Percentiles rank a stretch among this genome's conserved stretches.
phyloP scores from a whole-genome alignment of 495 filamentous ascomycete genomes.

The Aspergillus conjunctus region DNA sequence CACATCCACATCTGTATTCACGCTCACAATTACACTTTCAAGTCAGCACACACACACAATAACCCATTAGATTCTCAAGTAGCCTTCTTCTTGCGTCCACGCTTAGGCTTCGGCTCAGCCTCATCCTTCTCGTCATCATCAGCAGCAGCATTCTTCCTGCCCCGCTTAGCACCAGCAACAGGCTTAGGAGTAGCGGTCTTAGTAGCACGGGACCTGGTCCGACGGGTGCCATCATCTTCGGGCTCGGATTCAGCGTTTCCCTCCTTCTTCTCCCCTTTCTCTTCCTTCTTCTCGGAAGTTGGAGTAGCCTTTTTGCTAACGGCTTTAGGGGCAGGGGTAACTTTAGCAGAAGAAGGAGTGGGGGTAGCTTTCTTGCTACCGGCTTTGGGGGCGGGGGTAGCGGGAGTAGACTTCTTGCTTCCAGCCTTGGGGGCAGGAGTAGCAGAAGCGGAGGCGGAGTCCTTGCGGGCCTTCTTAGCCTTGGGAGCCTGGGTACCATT shows the following conservation, averaged over 20 bases:
- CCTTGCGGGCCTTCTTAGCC: slow-evolving; percentile 25
- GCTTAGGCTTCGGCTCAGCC: slow-evolving; percentile 32
- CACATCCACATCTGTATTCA: too few species aligned
- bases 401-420: slow-evolving; percentile 28
- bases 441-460: neutral
- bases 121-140: slow-evolving; percentile 16
- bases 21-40: neutral
- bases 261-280: too few species aligned
- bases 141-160: neutral
- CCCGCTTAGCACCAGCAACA: neutral
- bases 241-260: neutral
- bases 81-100: slow-evolving; percentile 35
- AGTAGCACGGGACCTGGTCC: neutral
- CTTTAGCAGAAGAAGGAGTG: too few species aligned
- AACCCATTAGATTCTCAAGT: neutral
- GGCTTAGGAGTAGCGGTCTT: neutral
- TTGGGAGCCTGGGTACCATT: slow-evolving; percentile 2
- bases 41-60: too few species aligned
- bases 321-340: too few species aligned
- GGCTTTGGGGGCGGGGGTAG: too few species aligned
- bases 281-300: slow-evolving; percentile 13
- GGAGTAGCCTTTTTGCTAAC: too few species aligned
- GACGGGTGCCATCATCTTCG: neutral
- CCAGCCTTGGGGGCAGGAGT: slow-evolving; percentile 11
- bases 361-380: too few species aligned